Conservation (phyloP, 2,329 filamentous ascomycete genomes). For the Claviceps purpurea region DNA sequence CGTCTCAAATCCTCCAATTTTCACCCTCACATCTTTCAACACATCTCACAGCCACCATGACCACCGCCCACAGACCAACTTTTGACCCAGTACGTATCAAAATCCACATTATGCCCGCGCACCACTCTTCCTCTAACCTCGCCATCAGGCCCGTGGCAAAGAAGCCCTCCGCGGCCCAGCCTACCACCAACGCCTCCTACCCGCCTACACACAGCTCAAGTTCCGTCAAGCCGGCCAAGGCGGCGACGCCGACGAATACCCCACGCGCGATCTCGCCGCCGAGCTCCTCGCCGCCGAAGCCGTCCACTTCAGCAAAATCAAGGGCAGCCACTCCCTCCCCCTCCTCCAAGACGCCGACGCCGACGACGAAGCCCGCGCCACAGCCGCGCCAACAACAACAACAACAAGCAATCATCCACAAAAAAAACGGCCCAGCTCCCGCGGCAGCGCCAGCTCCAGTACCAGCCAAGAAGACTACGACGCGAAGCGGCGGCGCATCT, state of each 20-base stretch:
- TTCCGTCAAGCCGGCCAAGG: conserved; percentile 79
- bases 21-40: not conserved
- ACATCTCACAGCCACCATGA: conserved; percentile 32
- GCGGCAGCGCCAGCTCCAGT: conserved; percentile 12
- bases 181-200: conserved; percentile 91
- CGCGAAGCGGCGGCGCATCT: conserved; percentile 70
- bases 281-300: conserved; percentile 85
- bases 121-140: conserved; percentile 13
- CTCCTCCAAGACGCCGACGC: conserved; percentile 26
- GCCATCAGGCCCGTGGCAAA: conserved; percentile 67
- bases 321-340: conserved; percentile 29
- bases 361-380: conserved; percentile 30
- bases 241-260: conserved; percentile 58
- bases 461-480: conserved; percentile 51
- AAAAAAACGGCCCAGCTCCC: conserved; percentile 42
- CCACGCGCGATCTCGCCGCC: conserved; percentile 65
- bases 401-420: conserved; percentile 9
- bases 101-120: not conserved
- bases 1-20: conserved; percentile 1
- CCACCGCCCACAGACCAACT: conserved; percentile 68
- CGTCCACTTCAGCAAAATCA: conserved; percentile 75
- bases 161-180: conserved; percentile 85
- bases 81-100: conserved; percentile 70
- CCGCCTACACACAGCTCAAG: conserved; percentile 88
- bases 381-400: not conserved